Evolutionary conservation across 306 rosid genomes (phyloP), one percentile per base, ranked within the genome.

Genomic region (Cucurbita moschata): DNA sequence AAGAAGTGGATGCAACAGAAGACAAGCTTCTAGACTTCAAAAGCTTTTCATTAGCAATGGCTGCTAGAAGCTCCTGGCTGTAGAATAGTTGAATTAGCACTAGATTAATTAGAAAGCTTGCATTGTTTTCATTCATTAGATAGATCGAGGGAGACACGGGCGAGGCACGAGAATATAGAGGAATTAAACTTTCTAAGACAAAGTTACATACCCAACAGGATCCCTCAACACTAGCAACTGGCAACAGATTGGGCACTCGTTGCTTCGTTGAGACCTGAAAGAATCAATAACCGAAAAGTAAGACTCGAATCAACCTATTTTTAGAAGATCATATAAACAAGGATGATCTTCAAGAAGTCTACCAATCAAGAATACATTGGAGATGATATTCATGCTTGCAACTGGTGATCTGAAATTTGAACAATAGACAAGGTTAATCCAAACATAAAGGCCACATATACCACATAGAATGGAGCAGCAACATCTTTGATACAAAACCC

Each of bases 331-430:
- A 53, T 26, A 52, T 16, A 50, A 2, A 43, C 71, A 59, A 14
- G 5, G 15, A 37, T 64, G 13, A 43, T 46, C 47, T 58, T 69
- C 42, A 74, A 46, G 49, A 55, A 56, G 60, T 82, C 75, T 82
- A 94, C 98, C 98, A 94, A 83, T 94, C 97, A 71, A 94, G 87
- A 78, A 94, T 94, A 81, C 98, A 94, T 56, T 90, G 98, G 79
- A 94, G 88, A 81, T 94, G 97, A 80, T 90, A 94, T 77, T 94
- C 97, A 73, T 94, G 97, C 72, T 86, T 94, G 95, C 98, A 94
- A 82, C 79, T 80, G 58, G 98, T 94, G 76, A 87, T 81, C 98
- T 94, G 92, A 65, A 79, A 77, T 62, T 77, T 23, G 58, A 79
- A 70, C 68, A 61, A 58, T 42, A 39, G 26, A 6, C 39, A 66